Conservation (phyloP, 2,329 filamentous ascomycete species). For the Aspergillus fumigatiaffinis region DNA sequence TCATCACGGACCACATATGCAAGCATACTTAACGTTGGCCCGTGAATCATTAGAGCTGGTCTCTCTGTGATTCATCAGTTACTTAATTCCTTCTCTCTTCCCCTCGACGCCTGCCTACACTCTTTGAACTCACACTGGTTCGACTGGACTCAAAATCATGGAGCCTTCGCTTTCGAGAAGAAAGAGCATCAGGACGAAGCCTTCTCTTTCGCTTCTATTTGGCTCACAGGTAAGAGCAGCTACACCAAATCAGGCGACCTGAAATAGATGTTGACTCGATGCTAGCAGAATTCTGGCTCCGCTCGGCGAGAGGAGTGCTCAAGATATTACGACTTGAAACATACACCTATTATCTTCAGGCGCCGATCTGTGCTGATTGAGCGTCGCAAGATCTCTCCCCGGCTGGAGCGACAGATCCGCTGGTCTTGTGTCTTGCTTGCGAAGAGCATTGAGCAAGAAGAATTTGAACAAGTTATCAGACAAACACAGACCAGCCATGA, state of each 20-base stretch:
- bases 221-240: conserved; percentile 11
- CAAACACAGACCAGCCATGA: not conserved
- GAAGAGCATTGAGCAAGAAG: conserved; percentile 26
- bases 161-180: conserved; percentile 9
- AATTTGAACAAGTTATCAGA: conserved; percentile 3
- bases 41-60: not conserved
- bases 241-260: not conserved
- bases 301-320: conserved; percentile 7
- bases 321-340: conserved; percentile 32
- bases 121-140: not conserved
- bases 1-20: not conserved
- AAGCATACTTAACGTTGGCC: not conserved
- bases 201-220: conserved; percentile 14
- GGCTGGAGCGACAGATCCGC: conserved; percentile 33
- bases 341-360: conserved; percentile 29
- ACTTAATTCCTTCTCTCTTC: not conserved
- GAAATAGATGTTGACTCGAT: not conserved
- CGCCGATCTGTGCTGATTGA: conserved; percentile 31
- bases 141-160: conserved; percentile 11
- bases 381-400: conserved; percentile 29
- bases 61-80: not conserved
- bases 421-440: conserved; percentile 31
- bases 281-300: not conserved
- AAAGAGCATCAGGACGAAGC: conserved; percentile 8
- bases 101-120: not conserved